phyloP scores from a whole-genome alignment of 2,329 filamentous ascomycete genomes.

The Purpureocillium lavendulum region DNA sequence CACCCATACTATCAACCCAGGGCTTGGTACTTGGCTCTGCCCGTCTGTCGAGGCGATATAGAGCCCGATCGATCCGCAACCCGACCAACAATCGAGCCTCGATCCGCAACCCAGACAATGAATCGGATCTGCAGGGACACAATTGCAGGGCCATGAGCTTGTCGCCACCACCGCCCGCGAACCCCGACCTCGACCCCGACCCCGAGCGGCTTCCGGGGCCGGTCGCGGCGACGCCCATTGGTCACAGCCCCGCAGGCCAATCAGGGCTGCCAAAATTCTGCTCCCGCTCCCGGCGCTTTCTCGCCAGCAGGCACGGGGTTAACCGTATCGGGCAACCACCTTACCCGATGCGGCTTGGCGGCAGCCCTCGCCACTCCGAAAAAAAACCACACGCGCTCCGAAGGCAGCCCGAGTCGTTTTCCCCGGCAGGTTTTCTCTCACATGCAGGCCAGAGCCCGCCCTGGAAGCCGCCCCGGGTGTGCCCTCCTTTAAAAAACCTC shows the following conservation, averaged over 20 bases:
- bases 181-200: no score
- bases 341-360: slow-evolving; percentile 4
- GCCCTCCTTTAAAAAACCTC: slow-evolving; percentile 1
- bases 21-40: no score
- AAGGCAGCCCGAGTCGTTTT: background rate
- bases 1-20: no score
- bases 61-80: no score
- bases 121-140: no score
- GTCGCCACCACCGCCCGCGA: no score
- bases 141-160: no score
- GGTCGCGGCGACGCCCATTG: background rate
- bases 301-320: slow-evolving; percentile 2
- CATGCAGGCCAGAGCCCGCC: background rate
- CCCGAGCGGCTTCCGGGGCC: background rate
- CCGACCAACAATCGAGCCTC: no score
- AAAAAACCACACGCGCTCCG: background rate
- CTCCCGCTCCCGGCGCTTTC: slow-evolving; percentile 9
- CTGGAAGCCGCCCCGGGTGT: background rate
- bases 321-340: slow-evolving; percentile 1
- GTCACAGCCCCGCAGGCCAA: slow-evolving; percentile 2
- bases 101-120: no score
- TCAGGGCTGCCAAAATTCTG: background rate
- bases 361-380: slow-evolving; percentile 2
- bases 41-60: no score
- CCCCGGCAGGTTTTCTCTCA: no score